These are phyloP conservation scores for Paracorniculantispora psalliotae DNA, from an alignment of 2,329 filamentous ascomycete genomes.

Conservation along the genomic window DNA sequence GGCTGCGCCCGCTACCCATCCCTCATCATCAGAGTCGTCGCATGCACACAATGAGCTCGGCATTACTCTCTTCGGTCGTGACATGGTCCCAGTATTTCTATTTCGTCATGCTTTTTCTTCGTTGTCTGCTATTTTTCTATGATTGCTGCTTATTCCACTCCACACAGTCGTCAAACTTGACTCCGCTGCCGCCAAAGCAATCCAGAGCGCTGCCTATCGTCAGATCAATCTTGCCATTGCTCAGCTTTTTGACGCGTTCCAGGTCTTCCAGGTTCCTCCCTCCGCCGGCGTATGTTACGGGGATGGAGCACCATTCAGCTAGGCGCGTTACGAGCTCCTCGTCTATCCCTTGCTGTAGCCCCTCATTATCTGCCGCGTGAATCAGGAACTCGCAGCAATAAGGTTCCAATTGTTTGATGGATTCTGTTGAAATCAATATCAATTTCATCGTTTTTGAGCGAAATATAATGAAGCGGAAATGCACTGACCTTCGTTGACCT, in stretches of 20 bases:
- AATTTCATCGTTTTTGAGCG: background rate
- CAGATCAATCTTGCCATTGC: constrained; percentile 77
- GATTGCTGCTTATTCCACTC: constrained; percentile 64
- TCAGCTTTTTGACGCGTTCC: constrained; percentile 73
- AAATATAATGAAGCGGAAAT: background rate
- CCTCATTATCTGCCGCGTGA: constrained; percentile 95
- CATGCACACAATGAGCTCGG: background rate
- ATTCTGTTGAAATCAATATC: constrained; percentile 47
- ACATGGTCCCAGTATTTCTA: background rate
- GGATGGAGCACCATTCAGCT: constrained; percentile 82
- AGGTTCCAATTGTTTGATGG: constrained; percentile 74
- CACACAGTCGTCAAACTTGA: constrained; percentile 85
- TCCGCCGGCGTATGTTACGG: constrained; percentile 95
- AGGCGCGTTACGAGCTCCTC: constrained; percentile 73
- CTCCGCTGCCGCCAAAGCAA: constrained; percentile 85
- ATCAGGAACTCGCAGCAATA: constrained; percentile 97
- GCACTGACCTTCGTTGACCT: constrained; percentile 71
- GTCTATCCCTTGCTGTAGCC: constrained; percentile 86
- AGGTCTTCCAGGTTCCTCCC: constrained; percentile 77
- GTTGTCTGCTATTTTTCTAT: background rate
- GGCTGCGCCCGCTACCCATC: background rate
- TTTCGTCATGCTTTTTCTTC: background rate
- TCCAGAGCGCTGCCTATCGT: constrained; percentile 96
- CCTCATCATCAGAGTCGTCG: background rate
- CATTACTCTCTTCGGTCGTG: background rate